phyloP scores from a whole-genome alignment of 2,329 filamentous ascomycete genomes.

The Septoria petroselini region DNA sequence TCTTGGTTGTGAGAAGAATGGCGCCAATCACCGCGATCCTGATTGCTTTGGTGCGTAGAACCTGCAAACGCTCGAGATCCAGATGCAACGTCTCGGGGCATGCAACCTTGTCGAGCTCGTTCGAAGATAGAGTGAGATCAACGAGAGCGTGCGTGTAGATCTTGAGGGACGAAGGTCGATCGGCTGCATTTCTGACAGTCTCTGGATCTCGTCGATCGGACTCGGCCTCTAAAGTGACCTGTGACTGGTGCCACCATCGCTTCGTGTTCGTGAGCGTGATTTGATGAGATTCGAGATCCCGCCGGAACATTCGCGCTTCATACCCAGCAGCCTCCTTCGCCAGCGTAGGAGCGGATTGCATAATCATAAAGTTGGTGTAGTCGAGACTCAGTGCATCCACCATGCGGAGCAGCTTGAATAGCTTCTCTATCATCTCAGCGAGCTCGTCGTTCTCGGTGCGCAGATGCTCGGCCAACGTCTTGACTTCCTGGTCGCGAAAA shows the following conservation, averaged over 20 bases:
- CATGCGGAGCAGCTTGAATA: conserved; percentile 71
- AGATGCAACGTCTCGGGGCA: conserved; percentile 72
- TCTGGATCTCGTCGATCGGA: conserved; percentile 67
- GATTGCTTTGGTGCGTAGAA: conserved; percentile 56
- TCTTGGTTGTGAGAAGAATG: conserved; percentile 76
- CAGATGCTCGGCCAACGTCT: conserved; percentile 61
- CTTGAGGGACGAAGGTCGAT: conserved; percentile 63
- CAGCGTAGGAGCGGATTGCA: conserved; percentile 67
- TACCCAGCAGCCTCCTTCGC: conserved; percentile 69
- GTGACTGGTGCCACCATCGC: conserved; percentile 63
- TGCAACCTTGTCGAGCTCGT: conserved; percentile 50
- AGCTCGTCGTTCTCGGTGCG: conserved; percentile 40
- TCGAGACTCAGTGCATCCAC: conserved; percentile 76
- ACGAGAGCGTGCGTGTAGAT: conserved; percentile 75
- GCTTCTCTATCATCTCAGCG: conserved; percentile 68
- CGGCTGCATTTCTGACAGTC: conserved; percentile 59
- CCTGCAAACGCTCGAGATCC: conserved; percentile 61
- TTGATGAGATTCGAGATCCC: conserved; percentile 58
- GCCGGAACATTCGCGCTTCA: conserved; percentile 68
- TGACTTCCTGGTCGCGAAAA: conserved; percentile 73
- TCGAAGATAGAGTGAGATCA: conserved; percentile 68
- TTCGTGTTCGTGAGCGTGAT: conserved; percentile 60
- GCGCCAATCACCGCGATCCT: conserved; percentile 70
- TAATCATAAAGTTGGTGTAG: conserved; percentile 77
- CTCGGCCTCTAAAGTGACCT: conserved; percentile 63